These are phyloP conservation scores for Macrolepiota albuminosa DNA, from an alignment of 768 basidiomycete genomes.

Conservation along the genomic window DNA sequence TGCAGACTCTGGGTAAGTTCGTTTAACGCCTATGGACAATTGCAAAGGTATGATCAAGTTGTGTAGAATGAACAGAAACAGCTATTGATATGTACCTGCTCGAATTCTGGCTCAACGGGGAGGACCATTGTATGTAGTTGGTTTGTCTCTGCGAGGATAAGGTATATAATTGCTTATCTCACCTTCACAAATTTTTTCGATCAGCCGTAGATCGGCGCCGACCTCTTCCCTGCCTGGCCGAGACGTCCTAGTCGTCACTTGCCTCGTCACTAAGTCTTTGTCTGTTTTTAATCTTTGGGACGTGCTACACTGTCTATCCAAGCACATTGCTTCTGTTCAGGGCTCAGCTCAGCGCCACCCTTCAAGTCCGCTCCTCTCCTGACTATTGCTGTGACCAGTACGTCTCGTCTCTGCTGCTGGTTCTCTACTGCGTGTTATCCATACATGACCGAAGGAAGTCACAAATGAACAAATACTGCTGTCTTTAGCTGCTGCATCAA, in stretches of 20 bases:
- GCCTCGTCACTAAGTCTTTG: too few species aligned
- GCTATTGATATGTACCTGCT: constrained; percentile 36
- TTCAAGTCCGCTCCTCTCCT: too few species aligned
- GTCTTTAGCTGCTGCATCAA: neutral
- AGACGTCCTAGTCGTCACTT: neutral
- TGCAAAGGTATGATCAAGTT: neutral
- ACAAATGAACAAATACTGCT: neutral
- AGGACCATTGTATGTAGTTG: constrained; percentile 28
- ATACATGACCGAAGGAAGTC: neutral
- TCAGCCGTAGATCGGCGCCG: neutral
- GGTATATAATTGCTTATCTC: neutral
- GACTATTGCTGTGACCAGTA: neutral
- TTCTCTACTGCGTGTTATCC: too few species aligned
- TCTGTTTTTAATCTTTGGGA: too few species aligned
- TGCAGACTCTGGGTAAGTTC: constrained; percentile 62
- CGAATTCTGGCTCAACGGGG: constrained; percentile 64
- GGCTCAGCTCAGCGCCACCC: neutral
- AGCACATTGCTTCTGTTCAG: too few species aligned
- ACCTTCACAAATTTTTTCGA: neutral
- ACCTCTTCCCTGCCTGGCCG: too few species aligned
- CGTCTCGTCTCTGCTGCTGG: neutral
- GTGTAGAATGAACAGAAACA: neutral
- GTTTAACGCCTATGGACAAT: constrained; percentile 44
- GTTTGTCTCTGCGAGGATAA: neutral
- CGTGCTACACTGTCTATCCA: too few species aligned